Evolutionary conservation across 108 stramenopile genomes (phyloP).

Genomic region (Nitzschia putrida): DNA sequence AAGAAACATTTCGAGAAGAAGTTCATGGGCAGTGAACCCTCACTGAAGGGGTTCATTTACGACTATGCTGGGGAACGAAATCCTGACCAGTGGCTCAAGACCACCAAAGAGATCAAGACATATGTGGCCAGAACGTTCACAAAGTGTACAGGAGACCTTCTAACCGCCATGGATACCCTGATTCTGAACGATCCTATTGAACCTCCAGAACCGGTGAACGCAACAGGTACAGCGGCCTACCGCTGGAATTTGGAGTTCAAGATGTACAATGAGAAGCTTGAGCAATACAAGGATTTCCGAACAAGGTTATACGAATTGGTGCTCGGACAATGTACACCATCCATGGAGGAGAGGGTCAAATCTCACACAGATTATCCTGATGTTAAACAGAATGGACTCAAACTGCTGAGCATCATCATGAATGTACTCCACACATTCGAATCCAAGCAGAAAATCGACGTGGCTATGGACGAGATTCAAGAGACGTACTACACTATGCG

Average conservation of each 20-base stretch:
- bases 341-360: slow-evolving; percentile 8
- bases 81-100: neutral
- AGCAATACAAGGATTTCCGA: neutral
- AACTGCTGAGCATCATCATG: slow-evolving; percentile 18
- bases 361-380: neutral
- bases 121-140: neutral
- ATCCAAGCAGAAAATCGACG: neutral
- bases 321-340: slow-evolving; percentile 26
- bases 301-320: slow-evolving; percentile 2
- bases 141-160: neutral
- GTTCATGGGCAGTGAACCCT: neutral
- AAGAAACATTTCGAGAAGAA: neutral
- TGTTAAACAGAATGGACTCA: neutral
- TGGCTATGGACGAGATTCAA: slow-evolving; percentile 11
- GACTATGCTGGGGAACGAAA: neutral
- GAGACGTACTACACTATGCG: neutral
- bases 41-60: neutral
- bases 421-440: slow-evolving; percentile 2
- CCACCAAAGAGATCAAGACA: neutral
- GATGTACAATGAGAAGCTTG: neutral
- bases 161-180: neutral
- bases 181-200: neutral
- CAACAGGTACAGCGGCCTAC: neutral
- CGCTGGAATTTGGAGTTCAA: neutral
- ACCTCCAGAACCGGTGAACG: neutral